These are phyloP conservation scores for Naumovozyma castellii DNA, from an alignment of 805 yeast genomes.

Conservation along the genomic window DNA sequence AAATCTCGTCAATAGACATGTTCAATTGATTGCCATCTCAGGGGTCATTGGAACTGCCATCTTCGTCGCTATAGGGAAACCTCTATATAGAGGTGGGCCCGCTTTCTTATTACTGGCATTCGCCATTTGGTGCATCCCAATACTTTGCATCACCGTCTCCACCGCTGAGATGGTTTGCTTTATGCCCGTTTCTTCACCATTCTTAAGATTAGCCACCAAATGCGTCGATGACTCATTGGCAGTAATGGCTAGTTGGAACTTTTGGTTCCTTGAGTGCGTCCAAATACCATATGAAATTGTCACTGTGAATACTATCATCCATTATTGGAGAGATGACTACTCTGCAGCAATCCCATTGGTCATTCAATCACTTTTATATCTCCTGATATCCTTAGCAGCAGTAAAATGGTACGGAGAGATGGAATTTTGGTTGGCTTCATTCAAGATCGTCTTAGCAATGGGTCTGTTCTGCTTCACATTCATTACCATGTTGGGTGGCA, in stretches of 20 bases:
- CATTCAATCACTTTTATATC: constrained; percentile 54
- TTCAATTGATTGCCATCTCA: constrained; percentile 69
- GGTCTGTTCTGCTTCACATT: constrained; percentile 71
- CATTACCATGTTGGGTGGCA: constrained; percentile 80
- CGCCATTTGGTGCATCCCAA: constrained; percentile 59
- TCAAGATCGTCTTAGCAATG: constrained; percentile 63
- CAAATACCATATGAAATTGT: constrained; percentile 78
- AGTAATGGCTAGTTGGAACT: constrained; percentile 71
- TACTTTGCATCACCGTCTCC: constrained; percentile 54
- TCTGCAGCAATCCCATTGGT: constrained; percentile 61
- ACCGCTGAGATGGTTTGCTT: constrained; percentile 76
- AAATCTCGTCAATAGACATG: constrained; percentile 55
- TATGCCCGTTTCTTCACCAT: constrained; percentile 69
- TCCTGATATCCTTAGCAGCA: constrained; percentile 59
- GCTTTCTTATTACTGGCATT: constrained; percentile 58
- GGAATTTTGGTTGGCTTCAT: constrained; percentile 70
- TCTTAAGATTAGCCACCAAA: constrained; percentile 62
- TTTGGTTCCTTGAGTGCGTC: constrained; percentile 65
- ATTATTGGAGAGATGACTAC: constrained; percentile 73
- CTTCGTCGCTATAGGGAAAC: constrained; percentile 63
- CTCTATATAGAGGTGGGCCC: constrained; percentile 60
- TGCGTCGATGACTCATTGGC: constrained; percentile 71
- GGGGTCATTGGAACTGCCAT: constrained; percentile 78
- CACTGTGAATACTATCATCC: constrained; percentile 68
- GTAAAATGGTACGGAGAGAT: constrained; percentile 72